Evolutionary conservation across 225 moss, liverwort and hornwort genomes (phyloP), one percentile per base, ranked within the genome.

Genomic region (Climacium dendroides): DNA sequence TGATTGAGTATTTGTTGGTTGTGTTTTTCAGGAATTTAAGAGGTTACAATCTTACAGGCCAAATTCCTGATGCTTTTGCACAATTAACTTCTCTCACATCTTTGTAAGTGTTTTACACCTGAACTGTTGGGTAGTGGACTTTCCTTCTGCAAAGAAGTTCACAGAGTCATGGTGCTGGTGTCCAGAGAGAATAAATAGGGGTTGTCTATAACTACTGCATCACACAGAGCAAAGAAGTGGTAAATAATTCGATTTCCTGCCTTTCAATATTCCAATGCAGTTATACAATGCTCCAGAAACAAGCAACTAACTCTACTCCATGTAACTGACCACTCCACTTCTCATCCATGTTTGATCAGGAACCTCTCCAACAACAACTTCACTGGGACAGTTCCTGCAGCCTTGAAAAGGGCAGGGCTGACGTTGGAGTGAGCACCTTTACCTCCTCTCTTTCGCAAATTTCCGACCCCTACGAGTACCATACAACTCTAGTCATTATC

Each of bases 311-410:
- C 9, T 35, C 53, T 3, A 4, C 77, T 77, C 25, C 6, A 26
- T 8, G 25, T 37, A 16, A 74, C 41, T 90, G 37, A 90, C 63
- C 30, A 54, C 63, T 73, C 54, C 78, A 4, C 13, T 80, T 74
- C 30, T 57, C 15, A 6, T 43, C 5, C 34, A 47, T 85, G 72
- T 88, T 78, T 67, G 1, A 39, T 45, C 89, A 92, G 92, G 63
- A 63, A 69, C 67, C 89, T 92, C 45, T n/a, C 9, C 70, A 85
- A 91, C 82, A 93, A 93, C 85, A 85, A 93, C 12, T 78, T 93
- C 54, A 86, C 78, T 55, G 93, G 93, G 35, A 59, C 88, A n/a
- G 65, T 93, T 57, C 88, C 93, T 7, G 0, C 78, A 39, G 23
- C 6, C 26, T 87, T 93, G 88, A 17, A 6, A 37, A 91, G 28